These are phyloP conservation scores for Trichoderma simmonsii DNA, from an alignment of 2,329 filamentous ascomycete genomes.

Conservation along the genomic window DNA sequence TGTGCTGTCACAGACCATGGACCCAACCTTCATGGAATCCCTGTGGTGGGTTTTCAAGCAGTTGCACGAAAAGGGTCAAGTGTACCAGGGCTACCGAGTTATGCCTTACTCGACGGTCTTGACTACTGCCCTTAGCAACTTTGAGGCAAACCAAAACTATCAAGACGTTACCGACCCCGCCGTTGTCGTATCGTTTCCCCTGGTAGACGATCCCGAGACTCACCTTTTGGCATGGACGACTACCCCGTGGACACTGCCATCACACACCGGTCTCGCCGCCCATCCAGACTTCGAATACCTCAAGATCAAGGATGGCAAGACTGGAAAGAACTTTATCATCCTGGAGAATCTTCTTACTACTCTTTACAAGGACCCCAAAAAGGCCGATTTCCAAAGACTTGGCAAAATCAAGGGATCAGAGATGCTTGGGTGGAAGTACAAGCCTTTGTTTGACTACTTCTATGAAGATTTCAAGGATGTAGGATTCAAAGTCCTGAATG, in stretches of 20 bases:
- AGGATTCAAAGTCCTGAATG: conserved; percentile 79
- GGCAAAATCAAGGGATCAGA: conserved; percentile 77
- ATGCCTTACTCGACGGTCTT: conserved; percentile 94
- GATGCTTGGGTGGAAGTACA: conserved; percentile 85
- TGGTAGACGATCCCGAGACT: conserved; percentile 72
- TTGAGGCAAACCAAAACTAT: conserved; percentile 92
- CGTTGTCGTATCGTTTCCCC: conserved; percentile 81
- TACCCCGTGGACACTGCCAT: conserved; percentile 81
- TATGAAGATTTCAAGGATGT: conserved; percentile 82
- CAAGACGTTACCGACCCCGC: conserved; percentile 90
- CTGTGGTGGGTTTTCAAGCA: conserved; percentile 97
- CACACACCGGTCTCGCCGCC: conserved; percentile 72
- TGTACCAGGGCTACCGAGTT: conserved; percentile 87
- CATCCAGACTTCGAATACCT: conserved; percentile 84
- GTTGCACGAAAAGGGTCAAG: conserved; percentile 81
- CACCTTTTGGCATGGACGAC: conserved; percentile 84
- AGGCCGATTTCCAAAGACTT: conserved; percentile 84
- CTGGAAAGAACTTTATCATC: conserved; percentile 79
- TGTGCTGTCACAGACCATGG: conserved; percentile 66
- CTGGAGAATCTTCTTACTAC: conserved; percentile 77
- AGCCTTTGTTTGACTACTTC: conserved; percentile 87
- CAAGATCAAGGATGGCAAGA: conserved; percentile 79
- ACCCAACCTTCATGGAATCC: conserved; percentile 91
- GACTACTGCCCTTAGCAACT: conserved; percentile 86
- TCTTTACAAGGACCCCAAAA: conserved; percentile 92